Evolutionary conservation across 2,329 filamentous ascomycete species (phyloP).

Genomic region (Didymella keratinophila): DNA sequence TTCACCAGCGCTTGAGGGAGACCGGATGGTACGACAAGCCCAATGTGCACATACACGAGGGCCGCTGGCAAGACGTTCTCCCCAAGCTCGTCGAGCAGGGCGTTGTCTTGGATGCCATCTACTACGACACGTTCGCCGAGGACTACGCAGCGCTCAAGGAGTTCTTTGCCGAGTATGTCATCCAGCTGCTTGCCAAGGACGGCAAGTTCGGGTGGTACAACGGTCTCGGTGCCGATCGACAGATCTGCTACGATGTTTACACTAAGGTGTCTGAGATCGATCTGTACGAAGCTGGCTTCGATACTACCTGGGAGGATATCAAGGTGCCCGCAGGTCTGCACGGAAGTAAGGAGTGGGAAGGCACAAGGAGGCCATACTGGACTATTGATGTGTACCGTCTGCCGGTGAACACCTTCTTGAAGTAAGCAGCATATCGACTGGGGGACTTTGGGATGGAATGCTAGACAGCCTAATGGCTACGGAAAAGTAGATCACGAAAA

Average conservation of each 20-base stretch:
- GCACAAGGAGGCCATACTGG: conserved; percentile 48
- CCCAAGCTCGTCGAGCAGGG: conserved; percentile 72
- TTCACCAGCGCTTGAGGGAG: conserved; percentile 72
- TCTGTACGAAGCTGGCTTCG: conserved; percentile 47
- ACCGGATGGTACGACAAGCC: conserved; percentile 72
- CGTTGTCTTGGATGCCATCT: conserved; percentile 76
- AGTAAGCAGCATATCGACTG: conserved; percentile 21
- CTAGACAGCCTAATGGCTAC: neutral
- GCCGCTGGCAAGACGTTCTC: conserved; percentile 83
- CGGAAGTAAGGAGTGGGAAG: conserved; percentile 47
- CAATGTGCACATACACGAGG: conserved; percentile 68
- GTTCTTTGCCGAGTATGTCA: conserved; percentile 49
- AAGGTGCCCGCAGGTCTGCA: conserved; percentile 44
- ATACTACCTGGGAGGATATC: conserved; percentile 49
- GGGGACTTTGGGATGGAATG: neutral
- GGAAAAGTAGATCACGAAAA: neutral
- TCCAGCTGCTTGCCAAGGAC: conserved; percentile 43
- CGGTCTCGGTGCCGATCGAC: conserved; percentile 48
- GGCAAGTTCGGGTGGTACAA: conserved; percentile 52
- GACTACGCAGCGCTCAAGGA: conserved; percentile 49
- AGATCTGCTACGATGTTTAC: conserved; percentile 52
- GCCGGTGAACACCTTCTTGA: conserved; percentile 48
- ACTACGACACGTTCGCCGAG: conserved; percentile 52
- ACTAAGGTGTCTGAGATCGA: conserved; percentile 51
- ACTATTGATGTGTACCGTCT: conserved; percentile 49